Evolutionary conservation across 1,139 yeast genomes (phyloP), one percentile per base, ranked within the genome.

Genomic region (Pichia sp.): DNA sequence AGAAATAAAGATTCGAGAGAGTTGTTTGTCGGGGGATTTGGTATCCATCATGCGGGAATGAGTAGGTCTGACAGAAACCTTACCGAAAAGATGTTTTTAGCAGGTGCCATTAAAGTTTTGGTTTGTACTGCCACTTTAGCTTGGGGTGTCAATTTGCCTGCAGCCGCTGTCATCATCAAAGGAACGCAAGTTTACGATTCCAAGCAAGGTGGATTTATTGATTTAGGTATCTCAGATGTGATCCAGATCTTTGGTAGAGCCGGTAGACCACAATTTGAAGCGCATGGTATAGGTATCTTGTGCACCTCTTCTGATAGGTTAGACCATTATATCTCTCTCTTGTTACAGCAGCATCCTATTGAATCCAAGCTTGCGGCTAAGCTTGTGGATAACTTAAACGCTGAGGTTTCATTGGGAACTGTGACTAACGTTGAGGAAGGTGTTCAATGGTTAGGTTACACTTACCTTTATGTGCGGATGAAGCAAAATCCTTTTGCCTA

Each of bases 111-210:
- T 57, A 89, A 87, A 61, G 98, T 95, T 0, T 75, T 95, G 16
- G 88, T 96, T 63, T 90, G 97, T 77, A 95, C 99, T 1, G 96
- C 99, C 0, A 95, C 99, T 0, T 79, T 95, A 57, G 99, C 99
- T 0, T 95, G 99, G 99, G 99, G 99, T 79, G 98, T 95, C 15
- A 95, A 95, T 67, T 75, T 95, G 58, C 99, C 99, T 1, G 99
- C 99, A 7, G 98, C 97, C 3, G 96, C 92, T 46, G 99, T 95
- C 30, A 89, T 95, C 60, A 84, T 95, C 52, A 92, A 93, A 67
- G 99, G 99, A 1, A 95, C 99, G 0, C 97, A 90, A 66, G 90
- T 95, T 0, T 95, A 95, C 67, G 96, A 95, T 69, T 81, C 99
- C 0, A 90, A 92, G 66, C 88, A 87, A 56, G 99, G 99, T 76